Evolutionary conservation across 306 rosid genomes (phyloP).

Genomic region (Lathyrus sativus): DNA sequence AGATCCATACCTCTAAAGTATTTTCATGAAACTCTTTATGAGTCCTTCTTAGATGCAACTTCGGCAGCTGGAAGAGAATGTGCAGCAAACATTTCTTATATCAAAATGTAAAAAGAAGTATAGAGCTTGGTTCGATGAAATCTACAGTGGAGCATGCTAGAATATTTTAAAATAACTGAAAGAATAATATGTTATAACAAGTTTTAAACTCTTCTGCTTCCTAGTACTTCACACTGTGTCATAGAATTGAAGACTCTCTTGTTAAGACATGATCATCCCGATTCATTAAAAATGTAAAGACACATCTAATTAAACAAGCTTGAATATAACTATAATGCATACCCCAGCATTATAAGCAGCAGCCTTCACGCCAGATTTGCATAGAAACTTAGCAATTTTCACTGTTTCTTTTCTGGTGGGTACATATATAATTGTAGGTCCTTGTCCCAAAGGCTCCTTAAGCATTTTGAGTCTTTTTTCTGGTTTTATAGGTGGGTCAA

Average conservation of each 20-base stretch:
- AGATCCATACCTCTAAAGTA: constrained; percentile 68
- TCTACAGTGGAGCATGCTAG: constrained; percentile 7
- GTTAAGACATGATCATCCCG: constrained; percentile 16
- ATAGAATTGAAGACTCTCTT: constrained; percentile 22
- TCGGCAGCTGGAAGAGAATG: constrained; percentile 64
- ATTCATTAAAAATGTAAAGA: constrained; percentile 18
- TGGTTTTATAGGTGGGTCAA: constrained; percentile 47
- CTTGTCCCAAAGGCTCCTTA: constrained; percentile 58
- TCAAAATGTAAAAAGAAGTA: constrained; percentile 16
- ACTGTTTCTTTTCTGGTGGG: constrained; percentile 85
- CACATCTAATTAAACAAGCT: constrained; percentile 30
- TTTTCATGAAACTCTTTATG: constrained; percentile 91
- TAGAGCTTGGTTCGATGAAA: constrained; percentile 31
- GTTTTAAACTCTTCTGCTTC: constrained; percentile 8
- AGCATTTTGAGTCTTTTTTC: constrained; percentile 52
- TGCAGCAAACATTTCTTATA: constrained; percentile 17
- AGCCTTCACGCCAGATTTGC: constrained; percentile 76
- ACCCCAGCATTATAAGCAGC: constrained; percentile 95
- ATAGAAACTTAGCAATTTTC: constrained; percentile 65
- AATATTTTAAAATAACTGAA: constrained; percentile 8
- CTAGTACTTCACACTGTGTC: constrained; percentile 17
- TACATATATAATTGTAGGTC: constrained; percentile 80
- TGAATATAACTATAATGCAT: constrained; percentile 36
- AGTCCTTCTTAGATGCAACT: constrained; percentile 74
- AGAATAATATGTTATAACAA: background rate